Conservation (phyloP, 768 basidiomycete genomes). For the Tephrocybe sp. region DNA sequence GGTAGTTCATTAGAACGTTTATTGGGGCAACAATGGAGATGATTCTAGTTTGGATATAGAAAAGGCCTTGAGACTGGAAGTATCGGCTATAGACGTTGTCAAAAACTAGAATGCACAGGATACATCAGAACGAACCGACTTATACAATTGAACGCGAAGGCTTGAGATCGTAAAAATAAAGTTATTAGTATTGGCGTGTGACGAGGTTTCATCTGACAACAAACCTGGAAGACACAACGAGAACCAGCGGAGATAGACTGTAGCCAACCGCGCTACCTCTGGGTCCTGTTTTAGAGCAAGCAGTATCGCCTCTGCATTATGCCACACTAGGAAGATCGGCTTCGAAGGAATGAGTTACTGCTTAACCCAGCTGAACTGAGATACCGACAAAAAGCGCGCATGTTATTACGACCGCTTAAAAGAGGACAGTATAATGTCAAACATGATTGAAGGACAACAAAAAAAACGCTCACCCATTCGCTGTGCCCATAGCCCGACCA, state of each 20-base stretch:
- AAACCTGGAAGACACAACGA: conserved; percentile 71
- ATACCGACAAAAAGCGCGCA: conserved; percentile 53
- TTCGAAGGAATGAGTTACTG: not conserved
- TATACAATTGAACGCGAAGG: conserved; percentile 6
- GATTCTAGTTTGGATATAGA: conserved; percentile 80
- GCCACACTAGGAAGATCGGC: conserved; percentile 17
- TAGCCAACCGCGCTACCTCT: conserved; percentile 75
- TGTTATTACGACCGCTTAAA: conserved; percentile 58
- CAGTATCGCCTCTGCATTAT: conserved; percentile 75
- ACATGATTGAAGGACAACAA: not conserved
- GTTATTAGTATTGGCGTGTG: not conserved
- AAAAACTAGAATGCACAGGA: conserved; percentile 27
- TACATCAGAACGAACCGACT: not conserved
- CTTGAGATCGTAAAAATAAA: conserved; percentile 18
- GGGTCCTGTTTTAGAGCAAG: conserved; percentile 75
- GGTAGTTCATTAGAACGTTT: conserved; percentile 77
- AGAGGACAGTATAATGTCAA: not conserved
- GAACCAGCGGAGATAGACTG: conserved; percentile 69
- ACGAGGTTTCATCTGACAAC: conserved; percentile 3
- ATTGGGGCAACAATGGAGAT: conserved; percentile 81
- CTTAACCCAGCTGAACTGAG: not conserved
- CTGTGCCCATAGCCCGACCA: conserved; percentile 90
- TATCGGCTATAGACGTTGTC: conserved; percentile 44
- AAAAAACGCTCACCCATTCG: conserved; percentile 61
- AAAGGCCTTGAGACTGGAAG: conserved; percentile 84